These are phyloP conservation scores for Eucalyptus pumila DNA, from an alignment of 345 rosid species.

Conservation along the genomic window DNA sequence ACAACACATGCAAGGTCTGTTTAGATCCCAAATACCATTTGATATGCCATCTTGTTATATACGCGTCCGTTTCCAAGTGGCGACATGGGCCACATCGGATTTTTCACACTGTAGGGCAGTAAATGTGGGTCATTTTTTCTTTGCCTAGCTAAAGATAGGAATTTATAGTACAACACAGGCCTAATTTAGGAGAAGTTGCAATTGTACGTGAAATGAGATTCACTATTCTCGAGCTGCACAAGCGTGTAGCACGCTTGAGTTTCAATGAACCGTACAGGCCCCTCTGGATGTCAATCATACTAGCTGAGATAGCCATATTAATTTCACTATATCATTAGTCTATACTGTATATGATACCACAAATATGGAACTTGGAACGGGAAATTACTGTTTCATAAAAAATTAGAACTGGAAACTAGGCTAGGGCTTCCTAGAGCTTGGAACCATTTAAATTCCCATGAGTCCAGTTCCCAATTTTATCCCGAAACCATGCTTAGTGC, in stretches of 20 bases:
- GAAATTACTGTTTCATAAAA: no score
- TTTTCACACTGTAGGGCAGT: background rate
- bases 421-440: background rate
- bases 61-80: background rate
- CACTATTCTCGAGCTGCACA: background rate
- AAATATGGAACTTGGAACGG: background rate
- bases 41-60: background rate
- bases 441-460: no score
- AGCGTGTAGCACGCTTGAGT: background rate
- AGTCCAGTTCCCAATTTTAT: no score
- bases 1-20: background rate
- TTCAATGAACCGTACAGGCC: background rate
- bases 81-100: background rate
- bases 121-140: background rate
- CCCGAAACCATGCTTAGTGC: background rate
- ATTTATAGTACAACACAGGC: background rate
- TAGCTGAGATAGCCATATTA: background rate
- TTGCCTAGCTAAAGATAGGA: background rate
- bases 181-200: background rate
- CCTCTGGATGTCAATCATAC: background rate
- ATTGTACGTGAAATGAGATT: background rate
- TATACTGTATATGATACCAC: background rate
- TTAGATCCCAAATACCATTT: background rate
- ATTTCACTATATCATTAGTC: background rate
- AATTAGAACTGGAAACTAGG: background rate